phyloP scores from a whole-genome alignment of 208 protist species.

The Leishmania gerbilli region DNA sequence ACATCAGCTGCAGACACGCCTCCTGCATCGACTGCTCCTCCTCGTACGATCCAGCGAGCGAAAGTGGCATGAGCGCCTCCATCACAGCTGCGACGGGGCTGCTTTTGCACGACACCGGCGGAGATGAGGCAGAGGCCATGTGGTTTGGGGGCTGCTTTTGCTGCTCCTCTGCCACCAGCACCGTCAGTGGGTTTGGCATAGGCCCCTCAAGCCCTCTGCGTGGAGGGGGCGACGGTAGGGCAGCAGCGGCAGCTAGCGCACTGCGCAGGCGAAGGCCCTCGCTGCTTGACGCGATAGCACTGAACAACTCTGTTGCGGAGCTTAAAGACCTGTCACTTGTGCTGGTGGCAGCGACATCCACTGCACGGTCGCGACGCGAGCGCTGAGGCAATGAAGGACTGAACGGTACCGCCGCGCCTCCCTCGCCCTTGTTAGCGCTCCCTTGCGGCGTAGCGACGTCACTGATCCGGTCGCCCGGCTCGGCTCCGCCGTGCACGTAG shows the following conservation, averaged over 20 bases:
- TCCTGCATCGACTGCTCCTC: constrained; percentile 71
- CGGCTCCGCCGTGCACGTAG: constrained; percentile 13
- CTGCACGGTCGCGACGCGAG: constrained; percentile 7
- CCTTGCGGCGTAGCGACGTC: not conserved
- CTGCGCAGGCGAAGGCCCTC: constrained; percentile 6
- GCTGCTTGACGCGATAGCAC: constrained; percentile 1
- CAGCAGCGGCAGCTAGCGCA: not conserved
- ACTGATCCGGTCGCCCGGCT: not conserved
- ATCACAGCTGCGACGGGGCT: constrained; percentile 6
- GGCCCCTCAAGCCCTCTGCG: constrained; percentile 7
- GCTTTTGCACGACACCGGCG: not conserved
- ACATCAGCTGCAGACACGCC: constrained; percentile 50
- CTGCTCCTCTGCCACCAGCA: constrained; percentile 10
- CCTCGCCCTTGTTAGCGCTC: not conserved
- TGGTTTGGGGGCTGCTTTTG: not conserved
- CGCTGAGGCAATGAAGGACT: not conserved
- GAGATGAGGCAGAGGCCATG: constrained; percentile 6
- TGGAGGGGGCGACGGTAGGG: not conserved
- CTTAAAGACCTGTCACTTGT: constrained; percentile 1
- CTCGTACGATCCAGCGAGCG: constrained; percentile 56
- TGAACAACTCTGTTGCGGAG: not conserved
- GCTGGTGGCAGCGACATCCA: not conserved
- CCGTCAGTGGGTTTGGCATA: constrained; percentile 23
- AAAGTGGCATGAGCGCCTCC: constrained; percentile 29
- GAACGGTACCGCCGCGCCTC: not conserved